Evolutionary conservation across 1,284 basidiomycete species (phyloP), one percentile per base, ranked within the genome.

Genomic region (Papiliotrema laurentii): DNA sequence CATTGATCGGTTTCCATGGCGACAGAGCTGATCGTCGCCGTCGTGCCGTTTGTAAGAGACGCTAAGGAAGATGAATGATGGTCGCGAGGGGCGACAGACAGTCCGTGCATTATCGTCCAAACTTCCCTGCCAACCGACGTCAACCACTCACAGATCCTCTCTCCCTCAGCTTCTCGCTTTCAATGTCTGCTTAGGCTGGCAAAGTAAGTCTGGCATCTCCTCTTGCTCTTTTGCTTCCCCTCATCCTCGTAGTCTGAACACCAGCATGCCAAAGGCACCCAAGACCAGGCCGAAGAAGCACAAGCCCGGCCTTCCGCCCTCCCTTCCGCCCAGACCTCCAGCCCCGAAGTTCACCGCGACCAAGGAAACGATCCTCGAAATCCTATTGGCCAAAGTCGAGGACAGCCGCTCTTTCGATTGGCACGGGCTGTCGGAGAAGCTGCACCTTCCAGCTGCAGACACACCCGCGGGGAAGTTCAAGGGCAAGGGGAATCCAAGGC

Each of bases 351-450:
- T 25, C 14, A 6, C 27, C 24, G 14, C 43, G 24, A 38, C 38
- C 19, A 65, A 65, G 31, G 34, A 45, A 1, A 54, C 62, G 34
- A 55, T 63, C 2, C 45, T 61, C 18, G 26, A 51, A 18, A 58
- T 66, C 28, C 40, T 66, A 33, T n/a, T 67, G 5, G 59, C 62
- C 35, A 60, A 62, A 46, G 52, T 69, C 33, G 62, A 63, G 22
- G 39, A 42, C 3, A 42, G 36, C 26, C 64, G 60, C 43, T 54
- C 50, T 14, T 56, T 56, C 40, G 66, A 69, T 47, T 69, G 65
- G 64, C 56, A 55, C 28, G 53, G 48, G 9, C 54, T 69, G 4
- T 51, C 58, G 21, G 38, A 49, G 21, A 45, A 49, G 34, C 31
- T 66, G 24, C 27, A 34, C 4, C 26, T 9, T 2, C 25, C 25